Evolutionary conservation across 768 basidiomycete species (phyloP), one percentile per base, ranked within the genome.

Genomic region (Mycena kentingensis): DNA sequence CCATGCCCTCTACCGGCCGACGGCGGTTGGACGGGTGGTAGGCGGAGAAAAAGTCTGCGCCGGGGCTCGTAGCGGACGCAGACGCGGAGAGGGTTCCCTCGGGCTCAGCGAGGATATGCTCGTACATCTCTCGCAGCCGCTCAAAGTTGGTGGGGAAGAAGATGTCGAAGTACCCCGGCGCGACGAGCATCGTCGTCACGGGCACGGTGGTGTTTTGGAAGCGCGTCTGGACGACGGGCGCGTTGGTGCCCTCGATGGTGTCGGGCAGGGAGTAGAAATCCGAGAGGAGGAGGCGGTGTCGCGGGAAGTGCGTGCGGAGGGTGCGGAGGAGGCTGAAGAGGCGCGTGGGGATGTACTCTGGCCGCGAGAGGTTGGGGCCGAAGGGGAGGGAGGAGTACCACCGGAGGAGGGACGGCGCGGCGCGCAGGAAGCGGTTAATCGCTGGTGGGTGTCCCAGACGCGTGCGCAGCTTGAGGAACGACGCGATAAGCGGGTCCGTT

Each of bases 141-240:
- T 81, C 82, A 58, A 98, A 98, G 66, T 91, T 76, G 12, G 96
- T 98, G 10, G 97, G 97, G 74, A 99, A 99, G 75, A 99, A 92
- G 55, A 98, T 98, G 68, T 99, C 97, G 69, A 99, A 99, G 73
- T 86, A 95, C 7, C 97, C 97, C 64, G 90, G 96, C 62, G 85
- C 86, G 52, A 99, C 97, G 61, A 96, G 83, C 51, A 97, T 79
- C 13, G 91, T 98, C 57, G 85, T 78, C 63, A 92, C 94, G 4
- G 97, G 90, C 2, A 98, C 87, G 63, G 90, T 94, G 41, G 81
- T 80, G 54, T 88, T 88, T 38, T 82, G 84, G 65, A 89, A 87
- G 46, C 93, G 83, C 22, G 97, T 98, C 72, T 99, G 97, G 21
- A 98, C 97, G 21, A 98, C 97, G 11, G 97, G 97, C 4, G 89